phyloP scores from a whole-genome alignment of 1,284 basidiomycete species.

The Takashimella koratensis region DNA sequence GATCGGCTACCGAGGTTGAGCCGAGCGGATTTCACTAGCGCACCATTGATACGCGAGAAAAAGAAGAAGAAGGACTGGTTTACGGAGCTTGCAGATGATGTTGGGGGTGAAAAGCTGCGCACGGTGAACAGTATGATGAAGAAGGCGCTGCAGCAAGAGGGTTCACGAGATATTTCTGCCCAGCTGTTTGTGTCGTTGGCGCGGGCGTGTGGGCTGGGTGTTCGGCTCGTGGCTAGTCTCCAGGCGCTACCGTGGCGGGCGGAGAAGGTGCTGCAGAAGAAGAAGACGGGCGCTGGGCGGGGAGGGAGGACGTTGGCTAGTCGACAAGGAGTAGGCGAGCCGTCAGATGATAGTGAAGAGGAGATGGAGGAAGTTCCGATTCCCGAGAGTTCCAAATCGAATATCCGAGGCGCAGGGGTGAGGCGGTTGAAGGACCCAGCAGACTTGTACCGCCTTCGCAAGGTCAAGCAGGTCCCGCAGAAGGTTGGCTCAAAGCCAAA shows the following conservation, averaged over 20 bases:
- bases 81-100: constrained; percentile 37
- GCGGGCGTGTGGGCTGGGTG: constrained; percentile 79
- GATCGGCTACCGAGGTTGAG: constrained; percentile 35
- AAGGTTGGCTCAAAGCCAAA: constrained; percentile 27
- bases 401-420: constrained; percentile 33
- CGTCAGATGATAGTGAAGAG: constrained; percentile 25
- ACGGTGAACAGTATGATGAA: constrained; percentile 84
- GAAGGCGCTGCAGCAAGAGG: constrained; percentile 72
- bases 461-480: constrained; percentile 23
- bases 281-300: constrained; percentile 33
- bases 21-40: constrained; percentile 22
- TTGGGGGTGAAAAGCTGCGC: constrained; percentile 65
- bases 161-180: constrained; percentile 81
- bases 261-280: constrained; percentile 43
- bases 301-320: constrained; percentile 28
- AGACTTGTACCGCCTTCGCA: constrained; percentile 38
- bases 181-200: constrained; percentile 90
- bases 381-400: constrained; percentile 33
- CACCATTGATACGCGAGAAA: constrained; percentile 7
- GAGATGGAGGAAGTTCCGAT: constrained; percentile 48
- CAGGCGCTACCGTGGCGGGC: constrained; percentile 82
- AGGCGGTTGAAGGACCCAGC: constrained; percentile 35
- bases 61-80: constrained; percentile 6
- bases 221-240: constrained; percentile 81
- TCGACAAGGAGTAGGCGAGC: constrained; percentile 31